These are phyloP conservation scores for Sutorius eximius DNA, from an alignment of 1,284 basidiomycete genomes.

Conservation along the genomic window DNA sequence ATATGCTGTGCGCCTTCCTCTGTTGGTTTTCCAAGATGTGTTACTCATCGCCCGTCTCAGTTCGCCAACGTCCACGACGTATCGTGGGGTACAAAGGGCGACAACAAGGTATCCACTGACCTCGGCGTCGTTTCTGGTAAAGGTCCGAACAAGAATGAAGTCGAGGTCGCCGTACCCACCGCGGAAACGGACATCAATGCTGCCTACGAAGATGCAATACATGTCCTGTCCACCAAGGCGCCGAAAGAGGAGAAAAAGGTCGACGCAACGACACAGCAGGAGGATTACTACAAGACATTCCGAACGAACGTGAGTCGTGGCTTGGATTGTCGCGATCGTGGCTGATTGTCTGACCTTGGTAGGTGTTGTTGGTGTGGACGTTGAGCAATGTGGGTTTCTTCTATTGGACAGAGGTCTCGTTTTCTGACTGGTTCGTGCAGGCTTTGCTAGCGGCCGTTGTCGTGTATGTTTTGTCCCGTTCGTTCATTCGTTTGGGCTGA, in stretches of 20 bases:
- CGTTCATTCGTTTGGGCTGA: constrained; percentile 1
- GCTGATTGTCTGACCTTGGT: constrained; percentile 6
- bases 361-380: constrained; percentile 80
- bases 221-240: constrained; percentile 72
- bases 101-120: constrained; percentile 83
- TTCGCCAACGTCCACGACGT: constrained; percentile 89
- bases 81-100: constrained; percentile 91
- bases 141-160: constrained; percentile 59
- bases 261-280: constrained; percentile 71
- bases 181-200: constrained; percentile 86
- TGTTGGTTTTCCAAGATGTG: not conserved
- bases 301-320: constrained; percentile 68
- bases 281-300: constrained; percentile 88
- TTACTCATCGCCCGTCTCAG: constrained; percentile 36
- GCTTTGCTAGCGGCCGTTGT: constrained; percentile 75
- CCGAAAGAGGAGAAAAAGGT: constrained; percentile 66
- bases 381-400: constrained; percentile 65
- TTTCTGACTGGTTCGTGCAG: constrained; percentile 33
- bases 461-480: constrained; percentile 43
- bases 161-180: constrained; percentile 79
- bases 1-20: constrained; percentile 64
- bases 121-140: constrained; percentile 73
- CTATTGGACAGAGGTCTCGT: constrained; percentile 8
- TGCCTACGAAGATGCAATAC: constrained; percentile 82
- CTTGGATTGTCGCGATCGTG: not conserved